These are phyloP conservation scores for Xylariaceae sp. DNA, from an alignment of 2,329 filamentous ascomycete species.

Conservation along the genomic window DNA sequence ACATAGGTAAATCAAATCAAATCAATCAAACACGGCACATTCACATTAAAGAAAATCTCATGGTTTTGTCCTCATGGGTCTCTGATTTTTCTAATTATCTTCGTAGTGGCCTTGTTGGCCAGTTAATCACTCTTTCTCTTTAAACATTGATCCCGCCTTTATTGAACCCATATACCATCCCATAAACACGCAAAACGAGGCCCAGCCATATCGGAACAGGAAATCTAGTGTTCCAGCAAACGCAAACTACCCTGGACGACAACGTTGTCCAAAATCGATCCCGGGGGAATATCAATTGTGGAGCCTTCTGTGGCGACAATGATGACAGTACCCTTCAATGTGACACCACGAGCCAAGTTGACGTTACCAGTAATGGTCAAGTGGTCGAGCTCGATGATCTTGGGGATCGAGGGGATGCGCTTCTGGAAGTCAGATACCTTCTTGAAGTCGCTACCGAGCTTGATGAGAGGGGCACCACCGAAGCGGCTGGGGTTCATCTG, in stretches of 20 bases:
- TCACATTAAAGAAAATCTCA: background rate
- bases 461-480: constrained; percentile 94
- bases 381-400: constrained; percentile 88
- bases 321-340: constrained; percentile 96
- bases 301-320: constrained; percentile 97
- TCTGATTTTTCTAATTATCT: constrained; percentile 11
- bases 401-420: constrained; percentile 79
- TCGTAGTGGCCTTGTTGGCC: constrained; percentile 8
- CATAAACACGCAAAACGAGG: constrained; percentile 12
- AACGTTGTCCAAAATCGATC: constrained; percentile 96
- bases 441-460: constrained; percentile 99
- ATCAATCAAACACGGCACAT: background rate
- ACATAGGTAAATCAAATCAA: background rate
- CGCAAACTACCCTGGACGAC: constrained; percentile 95
- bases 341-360: constrained; percentile 92
- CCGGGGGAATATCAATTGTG: constrained; percentile 95
- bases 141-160: constrained; percentile 18
- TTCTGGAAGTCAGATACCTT: constrained; percentile 97
- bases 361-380: constrained; percentile 96
- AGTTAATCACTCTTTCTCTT: constrained; percentile 8
- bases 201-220: constrained; percentile 3
- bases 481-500: constrained; percentile 96
- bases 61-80: background rate
- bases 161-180: constrained; percentile 16
- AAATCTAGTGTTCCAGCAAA: constrained; percentile 57